These are phyloP conservation scores for Actinomucor elegans DNA, from an alignment of 371 early-diverging fungal species.

Conservation along the genomic window DNA sequence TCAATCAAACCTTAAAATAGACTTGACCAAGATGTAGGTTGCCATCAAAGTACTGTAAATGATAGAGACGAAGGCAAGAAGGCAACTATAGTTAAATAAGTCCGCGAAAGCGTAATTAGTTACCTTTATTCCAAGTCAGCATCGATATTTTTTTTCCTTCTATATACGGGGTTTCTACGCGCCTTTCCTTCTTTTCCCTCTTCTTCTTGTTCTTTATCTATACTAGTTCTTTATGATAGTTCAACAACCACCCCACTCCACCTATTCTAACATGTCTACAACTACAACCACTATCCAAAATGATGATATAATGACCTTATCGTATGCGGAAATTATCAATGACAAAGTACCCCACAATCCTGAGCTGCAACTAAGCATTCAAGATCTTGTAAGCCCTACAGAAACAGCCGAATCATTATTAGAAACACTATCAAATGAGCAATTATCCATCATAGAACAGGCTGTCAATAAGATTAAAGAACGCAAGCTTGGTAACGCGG, in stretches of 20 bases:
- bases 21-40: too few species aligned
- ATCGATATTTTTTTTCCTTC: background rate
- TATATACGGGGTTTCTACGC: too few species aligned
- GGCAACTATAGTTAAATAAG: background rate
- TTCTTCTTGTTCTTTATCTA: conserved; percentile 1
- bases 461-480: conserved; percentile 40
- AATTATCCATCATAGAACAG: conserved; percentile 36
- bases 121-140: conserved; percentile 1
- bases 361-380: conserved; percentile 31
- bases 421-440: conserved; percentile 37
- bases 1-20: background rate
- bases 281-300: background rate
- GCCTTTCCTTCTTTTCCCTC: background rate
- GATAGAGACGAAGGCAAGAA: background rate
- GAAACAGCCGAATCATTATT: conserved; percentile 34
- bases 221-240: conserved; percentile 2
- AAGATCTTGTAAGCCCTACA: conserved; percentile 38
- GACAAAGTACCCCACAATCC: conserved; percentile 18
- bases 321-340: conserved; percentile 5
- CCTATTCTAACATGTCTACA: background rate
- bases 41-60: background rate
- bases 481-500: conserved; percentile 19
- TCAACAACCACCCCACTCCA: conserved; percentile 10
- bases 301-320: conserved; percentile 15
- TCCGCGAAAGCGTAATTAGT: conserved; percentile 1